Evolutionary conservation across 352 stramenopile species (phyloP).

Genomic region (Blastocystis sp.): DNA sequence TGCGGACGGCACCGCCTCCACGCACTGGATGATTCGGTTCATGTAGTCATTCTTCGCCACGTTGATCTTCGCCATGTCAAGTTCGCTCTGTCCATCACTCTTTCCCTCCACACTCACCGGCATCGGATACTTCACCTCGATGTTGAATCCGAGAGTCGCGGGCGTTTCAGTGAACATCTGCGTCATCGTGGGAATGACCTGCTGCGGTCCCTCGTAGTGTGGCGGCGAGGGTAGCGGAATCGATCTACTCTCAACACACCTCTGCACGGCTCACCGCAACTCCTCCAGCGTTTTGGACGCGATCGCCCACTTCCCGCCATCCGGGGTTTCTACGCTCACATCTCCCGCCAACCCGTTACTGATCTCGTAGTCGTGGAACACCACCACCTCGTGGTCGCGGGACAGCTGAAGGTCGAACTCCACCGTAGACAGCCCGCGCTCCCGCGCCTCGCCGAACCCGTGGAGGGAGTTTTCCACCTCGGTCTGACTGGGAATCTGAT

Average conservation of each 20-base stretch:
- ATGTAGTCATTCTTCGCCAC: slow-evolving; percentile 62
- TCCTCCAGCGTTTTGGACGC: background rate
- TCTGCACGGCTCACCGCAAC: background rate
- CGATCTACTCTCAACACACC: background rate
- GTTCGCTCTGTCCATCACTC: background rate
- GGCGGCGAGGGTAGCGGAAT: background rate
- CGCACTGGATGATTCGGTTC: slow-evolving; percentile 16
- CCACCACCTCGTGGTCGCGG: slow-evolving; percentile 33
- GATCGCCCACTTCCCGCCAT: background rate
- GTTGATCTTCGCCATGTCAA: slow-evolving; percentile 4
- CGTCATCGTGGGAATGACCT: background rate
- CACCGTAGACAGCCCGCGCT: slow-evolving; percentile 20
- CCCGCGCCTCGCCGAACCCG: slow-evolving; percentile 42
- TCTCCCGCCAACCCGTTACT: background rate
- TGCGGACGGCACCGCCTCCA: background rate
- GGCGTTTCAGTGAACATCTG: slow-evolving; percentile 50
- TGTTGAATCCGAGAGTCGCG: slow-evolving; percentile 37
- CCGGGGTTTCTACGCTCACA: background rate
- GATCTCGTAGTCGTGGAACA: slow-evolving; percentile 71
- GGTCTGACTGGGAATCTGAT: background rate
- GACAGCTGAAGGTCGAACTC: slow-evolving; percentile 72
- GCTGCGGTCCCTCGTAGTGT: slow-evolving; percentile 4
- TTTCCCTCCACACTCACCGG: background rate
- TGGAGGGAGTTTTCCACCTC: slow-evolving; percentile 64
- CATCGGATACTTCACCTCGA: slow-evolving; percentile 75